These are phyloP conservation scores for Setomelanomma holmii DNA, from an alignment of 2,329 filamentous ascomycete species.

Conservation along the genomic window DNA sequence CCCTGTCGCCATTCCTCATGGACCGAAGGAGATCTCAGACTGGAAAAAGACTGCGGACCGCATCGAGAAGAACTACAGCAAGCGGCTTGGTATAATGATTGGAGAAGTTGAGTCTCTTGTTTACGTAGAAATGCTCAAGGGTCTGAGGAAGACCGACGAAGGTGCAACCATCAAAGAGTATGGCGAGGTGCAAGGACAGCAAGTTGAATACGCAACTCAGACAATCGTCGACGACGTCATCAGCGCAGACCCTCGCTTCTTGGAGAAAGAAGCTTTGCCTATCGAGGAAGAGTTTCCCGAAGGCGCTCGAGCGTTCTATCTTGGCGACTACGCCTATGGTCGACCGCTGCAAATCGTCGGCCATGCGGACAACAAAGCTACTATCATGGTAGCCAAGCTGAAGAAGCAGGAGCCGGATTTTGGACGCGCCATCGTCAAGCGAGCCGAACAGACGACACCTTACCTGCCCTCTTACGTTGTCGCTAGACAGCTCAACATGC, in stretches of 20 bases:
- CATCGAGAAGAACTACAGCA: conserved; percentile 88
- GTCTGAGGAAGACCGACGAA: conserved; percentile 86
- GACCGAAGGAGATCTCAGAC: conserved; percentile 76
- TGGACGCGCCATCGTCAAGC: conserved; percentile 73
- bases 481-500: conserved; percentile 79
- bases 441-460: conserved; percentile 72
- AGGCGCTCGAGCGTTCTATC: conserved; percentile 85
- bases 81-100: conserved; percentile 85
- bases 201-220: conserved; percentile 90
- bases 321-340: conserved; percentile 92
- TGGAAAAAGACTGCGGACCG: conserved; percentile 84
- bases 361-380: conserved; percentile 76
- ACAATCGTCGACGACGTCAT: conserved; percentile 87
- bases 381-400: conserved; percentile 77
- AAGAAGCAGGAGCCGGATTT: conserved; percentile 82
- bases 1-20: conserved; percentile 73
- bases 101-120: conserved; percentile 87
- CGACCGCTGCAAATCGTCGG: conserved; percentile 83
- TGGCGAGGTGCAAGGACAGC: conserved; percentile 80
- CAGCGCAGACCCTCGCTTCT: conserved; percentile 90
- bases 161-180: conserved; percentile 95
- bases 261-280: conserved; percentile 85
- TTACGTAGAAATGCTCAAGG: conserved; percentile 92
- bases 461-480: conserved; percentile 92
- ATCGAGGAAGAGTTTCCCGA: conserved; percentile 91